Percentiles rank a stretch among this genome's conserved stretches.
Evolutionary conservation across 805 yeast species (phyloP).

Genomic region (Starmerella stigmatis): DNA sequence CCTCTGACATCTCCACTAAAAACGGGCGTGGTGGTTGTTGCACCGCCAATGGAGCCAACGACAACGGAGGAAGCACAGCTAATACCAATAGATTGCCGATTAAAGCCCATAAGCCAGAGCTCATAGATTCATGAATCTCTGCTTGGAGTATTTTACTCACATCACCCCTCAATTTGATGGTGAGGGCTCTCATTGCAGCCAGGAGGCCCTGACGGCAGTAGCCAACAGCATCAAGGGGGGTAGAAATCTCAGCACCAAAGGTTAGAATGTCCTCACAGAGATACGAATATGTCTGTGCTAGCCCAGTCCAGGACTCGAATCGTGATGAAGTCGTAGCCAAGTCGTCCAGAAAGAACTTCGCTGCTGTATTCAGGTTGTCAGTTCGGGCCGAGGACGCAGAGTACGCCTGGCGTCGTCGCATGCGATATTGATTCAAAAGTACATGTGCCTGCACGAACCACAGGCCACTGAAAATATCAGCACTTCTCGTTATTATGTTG

Average conservation of each 20-base stretch:
- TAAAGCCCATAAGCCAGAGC: neutral
- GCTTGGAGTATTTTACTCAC: conserved; percentile 45
- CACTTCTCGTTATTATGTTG: conserved; percentile 23
- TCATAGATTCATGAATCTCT: neutral
- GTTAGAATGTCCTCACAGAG: conserved; percentile 73
- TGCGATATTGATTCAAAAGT: conserved; percentile 55
- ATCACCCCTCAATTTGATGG: conserved; percentile 73
- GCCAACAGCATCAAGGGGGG: conserved; percentile 9
- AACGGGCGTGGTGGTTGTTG: conserved; percentile 9
- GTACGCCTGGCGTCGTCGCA: conserved; percentile 66
- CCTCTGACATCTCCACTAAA: conserved; percentile 9
- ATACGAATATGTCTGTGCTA: conserved; percentile 69
- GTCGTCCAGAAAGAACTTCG: conserved; percentile 55
- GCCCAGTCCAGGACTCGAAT: conserved; percentile 74
- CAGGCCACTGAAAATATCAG: conserved; percentile 44
- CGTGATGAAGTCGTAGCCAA: conserved; percentile 54
- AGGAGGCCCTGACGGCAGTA: conserved; percentile 17
- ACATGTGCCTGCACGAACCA: conserved; percentile 61
- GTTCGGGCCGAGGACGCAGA: conserved; percentile 43
- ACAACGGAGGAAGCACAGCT: conserved; percentile 15
- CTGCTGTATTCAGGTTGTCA: conserved; percentile 68
- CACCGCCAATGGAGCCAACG: neutral
- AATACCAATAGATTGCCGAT: conserved; percentile 13
- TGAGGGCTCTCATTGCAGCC: conserved; percentile 14
- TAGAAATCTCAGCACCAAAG: conserved; percentile 14